Conservation (phyloP, 1,284 basidiomycete genomes). For the Entoloma clypeatum region DNA sequence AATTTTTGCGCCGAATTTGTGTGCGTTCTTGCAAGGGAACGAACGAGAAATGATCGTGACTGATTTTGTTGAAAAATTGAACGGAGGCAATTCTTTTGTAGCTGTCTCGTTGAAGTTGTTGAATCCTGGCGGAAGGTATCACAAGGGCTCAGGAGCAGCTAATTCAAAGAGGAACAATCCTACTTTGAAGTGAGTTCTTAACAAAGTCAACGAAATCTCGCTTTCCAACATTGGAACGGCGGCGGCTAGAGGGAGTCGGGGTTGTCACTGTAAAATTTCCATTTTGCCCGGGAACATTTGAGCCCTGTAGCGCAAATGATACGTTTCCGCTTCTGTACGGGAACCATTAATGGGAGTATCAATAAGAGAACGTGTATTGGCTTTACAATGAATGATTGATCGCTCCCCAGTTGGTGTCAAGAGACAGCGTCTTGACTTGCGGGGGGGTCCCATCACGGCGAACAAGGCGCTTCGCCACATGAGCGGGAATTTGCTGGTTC, state of each 20-base stretch:
- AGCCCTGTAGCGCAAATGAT: conserved; percentile 13
- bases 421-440: conserved; percentile 37
- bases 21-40: not conserved
- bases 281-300: conserved; percentile 7
- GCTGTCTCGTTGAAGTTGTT: conserved; percentile 3
- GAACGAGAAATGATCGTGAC: conserved; percentile 4
- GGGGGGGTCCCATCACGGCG: conserved; percentile 33
- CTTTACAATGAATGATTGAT: conserved; percentile 31
- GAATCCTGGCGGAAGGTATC: conserved; percentile 5
- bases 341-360: too few species aligned
- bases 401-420: conserved; percentile 42
- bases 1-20: not conserved
- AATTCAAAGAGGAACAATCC: not conserved
- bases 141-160: not conserved
- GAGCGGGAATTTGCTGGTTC: conserved; percentile 40
- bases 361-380: not conserved
- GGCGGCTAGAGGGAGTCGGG: not conserved
- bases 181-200: conserved; percentile 1
- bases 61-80: not conserved
- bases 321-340: conserved; percentile 11
- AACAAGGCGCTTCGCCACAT: conserved; percentile 28
- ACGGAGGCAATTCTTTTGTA: not conserved
- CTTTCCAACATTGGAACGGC: not conserved
- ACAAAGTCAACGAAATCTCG: conserved; percentile 1
- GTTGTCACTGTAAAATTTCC: conserved; percentile 7